phyloP scores from a whole-genome alignment of 2,329 filamentous ascomycete species.

The Cercospora berteroae region DNA sequence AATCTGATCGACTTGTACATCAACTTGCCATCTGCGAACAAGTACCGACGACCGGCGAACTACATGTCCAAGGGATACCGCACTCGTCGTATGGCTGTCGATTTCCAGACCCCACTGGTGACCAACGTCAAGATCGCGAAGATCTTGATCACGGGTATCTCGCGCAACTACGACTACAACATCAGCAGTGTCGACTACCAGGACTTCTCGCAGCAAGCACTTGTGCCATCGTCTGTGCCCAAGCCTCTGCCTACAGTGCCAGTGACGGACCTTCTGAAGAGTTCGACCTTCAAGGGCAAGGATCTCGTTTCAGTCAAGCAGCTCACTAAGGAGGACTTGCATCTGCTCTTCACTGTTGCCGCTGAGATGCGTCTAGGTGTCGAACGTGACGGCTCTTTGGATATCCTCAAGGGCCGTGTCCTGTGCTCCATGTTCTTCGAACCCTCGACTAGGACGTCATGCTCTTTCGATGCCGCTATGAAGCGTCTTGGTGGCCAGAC shows the following conservation, averaged over 20 bases:
- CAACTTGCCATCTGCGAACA: constrained; percentile 98
- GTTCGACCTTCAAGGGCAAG: constrained; percentile 82
- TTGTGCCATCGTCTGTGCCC: constrained; percentile 31
- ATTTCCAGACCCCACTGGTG: constrained; percentile 93
- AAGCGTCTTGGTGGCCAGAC: constrained; percentile 91
- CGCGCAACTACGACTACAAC: constrained; percentile 80
- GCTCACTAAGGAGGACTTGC: constrained; percentile 82
- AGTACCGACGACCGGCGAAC: constrained; percentile 91
- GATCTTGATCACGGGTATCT: constrained; percentile 90
- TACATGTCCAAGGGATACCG: constrained; percentile 98
- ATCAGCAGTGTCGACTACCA: constrained; percentile 85
- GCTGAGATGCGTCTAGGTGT: constrained; percentile 97
- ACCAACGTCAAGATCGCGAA: constrained; percentile 99
- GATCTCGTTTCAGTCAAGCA: constrained; percentile 91
- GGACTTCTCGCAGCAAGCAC: constrained; percentile 60
- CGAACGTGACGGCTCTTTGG: constrained; percentile 84
- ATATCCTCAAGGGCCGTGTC: constrained; percentile 80
- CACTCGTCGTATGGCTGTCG: constrained; percentile 95
- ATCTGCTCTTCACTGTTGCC: constrained; percentile 91
- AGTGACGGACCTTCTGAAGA: constrained; percentile 69
- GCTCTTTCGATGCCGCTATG: constrained; percentile 97
- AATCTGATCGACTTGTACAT: constrained; percentile 99
- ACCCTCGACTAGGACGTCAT: constrained; percentile 90
- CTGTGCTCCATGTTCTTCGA: constrained; percentile 96
- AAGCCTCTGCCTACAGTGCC: constrained; percentile 54